Conservation (phyloP, 2,329 filamentous ascomycete species). For the Nemania diffusa region DNA sequence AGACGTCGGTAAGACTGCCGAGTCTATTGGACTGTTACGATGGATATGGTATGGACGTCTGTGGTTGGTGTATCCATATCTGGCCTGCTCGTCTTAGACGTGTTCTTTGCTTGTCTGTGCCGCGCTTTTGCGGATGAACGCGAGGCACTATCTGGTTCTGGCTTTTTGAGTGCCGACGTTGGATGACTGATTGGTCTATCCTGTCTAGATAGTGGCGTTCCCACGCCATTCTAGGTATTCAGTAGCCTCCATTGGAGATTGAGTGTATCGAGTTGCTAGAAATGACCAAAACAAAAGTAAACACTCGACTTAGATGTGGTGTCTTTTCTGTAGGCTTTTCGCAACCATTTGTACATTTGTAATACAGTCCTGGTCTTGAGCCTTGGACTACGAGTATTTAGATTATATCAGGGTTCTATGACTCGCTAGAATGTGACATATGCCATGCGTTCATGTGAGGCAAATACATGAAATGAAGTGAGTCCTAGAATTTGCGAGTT, state of each 20-base stretch:
- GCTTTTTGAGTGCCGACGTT: background rate
- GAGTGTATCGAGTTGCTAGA: background rate
- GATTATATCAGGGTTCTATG: background rate
- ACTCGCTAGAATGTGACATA: too few relatives aligned
- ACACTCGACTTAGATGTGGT: background rate
- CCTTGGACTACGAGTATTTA: background rate
- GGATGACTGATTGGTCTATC: background rate
- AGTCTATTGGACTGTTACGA: background rate
- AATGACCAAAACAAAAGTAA: background rate
- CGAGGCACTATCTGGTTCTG: background rate
- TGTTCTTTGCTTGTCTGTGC: background rate
- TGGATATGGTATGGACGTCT: conserved; percentile 9
- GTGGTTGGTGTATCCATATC: background rate
- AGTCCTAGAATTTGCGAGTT: too few relatives aligned
- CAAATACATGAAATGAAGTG: too few relatives aligned
- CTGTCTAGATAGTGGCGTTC: background rate
- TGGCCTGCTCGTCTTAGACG: background rate
- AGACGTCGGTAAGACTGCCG: background rate
- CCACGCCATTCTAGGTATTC: background rate
- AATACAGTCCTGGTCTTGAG: too few relatives aligned
- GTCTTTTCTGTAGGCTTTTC: background rate
- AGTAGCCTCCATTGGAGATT: background rate
- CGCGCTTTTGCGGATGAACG: background rate
- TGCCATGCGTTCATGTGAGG: background rate
- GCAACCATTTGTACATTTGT: background rate